These are phyloP conservation scores for Salix exigua DNA, from an alignment of 345 rosid genomes.

Conservation along the genomic window DNA sequence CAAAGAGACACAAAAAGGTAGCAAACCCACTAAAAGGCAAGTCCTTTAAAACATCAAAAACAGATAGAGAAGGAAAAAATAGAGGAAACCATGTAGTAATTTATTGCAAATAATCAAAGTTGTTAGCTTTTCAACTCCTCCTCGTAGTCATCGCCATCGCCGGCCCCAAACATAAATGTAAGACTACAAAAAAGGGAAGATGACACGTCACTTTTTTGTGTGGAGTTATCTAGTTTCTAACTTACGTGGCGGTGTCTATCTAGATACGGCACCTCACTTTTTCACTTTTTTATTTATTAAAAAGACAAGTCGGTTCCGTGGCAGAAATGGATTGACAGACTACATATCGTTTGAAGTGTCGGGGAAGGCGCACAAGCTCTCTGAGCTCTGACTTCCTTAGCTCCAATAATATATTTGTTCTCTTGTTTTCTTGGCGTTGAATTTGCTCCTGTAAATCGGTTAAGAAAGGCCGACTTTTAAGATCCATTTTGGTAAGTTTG, in stretches of 20 bases:
- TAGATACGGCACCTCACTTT: neutral
- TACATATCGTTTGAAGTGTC: neutral
- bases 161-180: neutral
- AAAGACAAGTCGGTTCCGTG: neutral
- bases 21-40: neutral
- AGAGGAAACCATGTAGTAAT: neutral
- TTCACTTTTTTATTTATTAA: neutral
- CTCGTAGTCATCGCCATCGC: too few species aligned
- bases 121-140: neutral
- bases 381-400: neutral
- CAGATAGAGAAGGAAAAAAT: neutral
- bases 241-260: neutral
- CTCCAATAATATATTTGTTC: neutral
- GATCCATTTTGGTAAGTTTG: neutral
- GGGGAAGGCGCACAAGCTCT: neutral
- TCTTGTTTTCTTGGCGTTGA: neutral
- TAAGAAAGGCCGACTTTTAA: neutral
- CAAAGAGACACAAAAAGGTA: neutral
- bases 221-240: neutral
- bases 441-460: neutral
- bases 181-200: neutral
- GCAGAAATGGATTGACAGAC: neutral
- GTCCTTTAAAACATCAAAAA: neutral
- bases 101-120: neutral
- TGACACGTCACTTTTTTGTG: neutral